phyloP scores from a whole-genome alignment of 352 stramenopile species.

The Globisporangium irregulare region DNA sequence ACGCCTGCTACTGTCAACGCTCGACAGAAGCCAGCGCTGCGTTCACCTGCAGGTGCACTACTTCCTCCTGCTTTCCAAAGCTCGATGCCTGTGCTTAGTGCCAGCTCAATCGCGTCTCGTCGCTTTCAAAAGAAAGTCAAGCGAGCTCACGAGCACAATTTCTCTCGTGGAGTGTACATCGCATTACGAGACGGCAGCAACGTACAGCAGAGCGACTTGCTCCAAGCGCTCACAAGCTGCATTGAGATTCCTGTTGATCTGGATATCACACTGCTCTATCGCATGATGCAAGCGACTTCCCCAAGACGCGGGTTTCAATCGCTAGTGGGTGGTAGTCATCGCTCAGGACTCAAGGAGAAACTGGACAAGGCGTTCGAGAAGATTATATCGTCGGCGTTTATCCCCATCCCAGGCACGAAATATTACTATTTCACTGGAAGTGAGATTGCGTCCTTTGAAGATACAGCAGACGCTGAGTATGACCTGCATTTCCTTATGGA shows the following conservation, averaged over 20 bases:
- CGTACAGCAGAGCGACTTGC: conserved; percentile 81
- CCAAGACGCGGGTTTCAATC: conserved; percentile 21
- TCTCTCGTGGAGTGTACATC: conserved; percentile 85
- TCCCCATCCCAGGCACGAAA: conserved; percentile 66
- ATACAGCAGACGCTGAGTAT: conserved; percentile 48
- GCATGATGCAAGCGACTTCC: conserved; percentile 62
- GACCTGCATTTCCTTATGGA: conserved; percentile 70
- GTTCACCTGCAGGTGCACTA: conserved; percentile 15
- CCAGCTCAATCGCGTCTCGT: conserved; percentile 34
- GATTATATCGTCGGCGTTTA: conserved; percentile 60
- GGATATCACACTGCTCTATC: conserved; percentile 85
- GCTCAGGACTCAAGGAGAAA: conserved; percentile 52
- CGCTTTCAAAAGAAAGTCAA: conserved; percentile 83
- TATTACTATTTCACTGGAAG: conserved; percentile 84
- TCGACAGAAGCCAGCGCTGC: conserved; percentile 22
- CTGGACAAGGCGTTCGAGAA: conserved; percentile 71
- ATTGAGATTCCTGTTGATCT: conserved; percentile 82
- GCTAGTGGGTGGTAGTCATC: conserved; percentile 37
- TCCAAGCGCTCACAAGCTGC: conserved; percentile 84
- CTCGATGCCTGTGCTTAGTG: conserved; percentile 12
- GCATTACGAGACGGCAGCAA: conserved; percentile 66
- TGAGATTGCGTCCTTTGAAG: conserved; percentile 54
- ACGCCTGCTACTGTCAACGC: conserved; percentile 22
- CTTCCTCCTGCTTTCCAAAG: conserved; percentile 9
- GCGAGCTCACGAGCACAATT: conserved; percentile 85